Conservation (phyloP, 192 early-diverging fungal genomes). For the Linderina pennispora region DNA sequence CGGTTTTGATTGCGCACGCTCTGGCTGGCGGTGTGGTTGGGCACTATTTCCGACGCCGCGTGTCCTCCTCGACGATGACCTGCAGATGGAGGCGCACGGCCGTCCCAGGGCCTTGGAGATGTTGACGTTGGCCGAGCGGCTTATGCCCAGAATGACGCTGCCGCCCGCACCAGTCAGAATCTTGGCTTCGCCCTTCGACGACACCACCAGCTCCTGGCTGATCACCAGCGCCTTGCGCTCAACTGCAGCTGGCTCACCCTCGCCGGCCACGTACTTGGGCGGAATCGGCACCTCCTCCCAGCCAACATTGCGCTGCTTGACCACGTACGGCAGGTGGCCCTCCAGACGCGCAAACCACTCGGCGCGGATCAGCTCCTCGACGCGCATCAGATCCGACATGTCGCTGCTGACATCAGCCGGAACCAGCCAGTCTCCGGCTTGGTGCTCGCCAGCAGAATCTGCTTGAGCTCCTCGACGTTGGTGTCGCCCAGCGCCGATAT, state of each 20-base stretch:
- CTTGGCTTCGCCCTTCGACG: slow-evolving; percentile 28
- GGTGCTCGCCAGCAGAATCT: slow-evolving; percentile 9
- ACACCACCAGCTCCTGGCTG: slow-evolving; percentile 34
- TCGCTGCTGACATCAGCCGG: slow-evolving; percentile 22
- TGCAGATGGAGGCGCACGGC: slow-evolving; percentile 35
- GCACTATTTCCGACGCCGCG: slow-evolving; percentile 18
- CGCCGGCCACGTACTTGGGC: background rate
- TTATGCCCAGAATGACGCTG: slow-evolving; percentile 15
- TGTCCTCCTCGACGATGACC: slow-evolving; percentile 32
- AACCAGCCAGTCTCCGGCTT: slow-evolving; percentile 28
- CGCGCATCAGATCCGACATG: slow-evolving; percentile 36
- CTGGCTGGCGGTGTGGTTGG: too few relatives aligned
- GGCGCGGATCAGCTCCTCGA: slow-evolving; percentile 41
- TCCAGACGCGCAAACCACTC: slow-evolving; percentile 31
- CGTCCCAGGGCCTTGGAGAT: slow-evolving; percentile 28
- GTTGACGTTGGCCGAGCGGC: slow-evolving; percentile 8
- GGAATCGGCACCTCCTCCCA: slow-evolving; percentile 18
- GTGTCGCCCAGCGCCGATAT: slow-evolving; percentile 31
- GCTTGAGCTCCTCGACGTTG: slow-evolving; percentile 31
- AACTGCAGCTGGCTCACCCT: background rate
- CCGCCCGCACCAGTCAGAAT: slow-evolving; percentile 30
- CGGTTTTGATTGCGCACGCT: too few relatives aligned
- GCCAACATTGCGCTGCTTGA: slow-evolving; percentile 29
- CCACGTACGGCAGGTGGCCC: slow-evolving; percentile 30
- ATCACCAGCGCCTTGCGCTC: slow-evolving; percentile 8